phyloP scores from a whole-genome alignment of 345 rosid species.

The Brassica cretica region DNA sequence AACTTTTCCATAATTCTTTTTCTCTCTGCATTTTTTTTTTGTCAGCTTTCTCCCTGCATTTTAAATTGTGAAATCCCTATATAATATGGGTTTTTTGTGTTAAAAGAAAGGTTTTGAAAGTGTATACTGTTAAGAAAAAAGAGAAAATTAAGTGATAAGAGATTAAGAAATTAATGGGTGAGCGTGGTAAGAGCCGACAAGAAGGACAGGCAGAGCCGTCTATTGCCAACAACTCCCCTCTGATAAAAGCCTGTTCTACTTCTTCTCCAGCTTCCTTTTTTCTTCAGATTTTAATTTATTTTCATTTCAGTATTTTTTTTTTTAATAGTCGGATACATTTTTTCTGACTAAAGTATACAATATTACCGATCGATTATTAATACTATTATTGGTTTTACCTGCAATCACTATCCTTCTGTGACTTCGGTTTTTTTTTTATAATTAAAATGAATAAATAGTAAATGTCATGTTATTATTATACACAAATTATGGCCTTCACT shows the following conservation, averaged over 20 bases:
- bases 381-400: background rate
- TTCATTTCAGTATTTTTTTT: background rate
- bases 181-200: constrained; percentile 46
- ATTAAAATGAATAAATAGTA: background rate
- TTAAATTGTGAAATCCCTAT: background rate
- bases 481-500: constrained; percentile 1
- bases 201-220: constrained; percentile 66
- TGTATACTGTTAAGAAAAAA: background rate
- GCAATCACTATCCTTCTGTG: constrained; percentile 28
- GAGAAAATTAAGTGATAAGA: background rate
- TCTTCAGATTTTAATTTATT: background rate
- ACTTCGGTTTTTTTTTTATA: background rate
- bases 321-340: no score
- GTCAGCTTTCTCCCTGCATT: no score
- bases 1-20: background rate
- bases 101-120: background rate
- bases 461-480: background rate
- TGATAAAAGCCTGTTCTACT: constrained; percentile 48
- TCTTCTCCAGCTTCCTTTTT: constrained; percentile 13
- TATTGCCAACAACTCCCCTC: constrained; percentile 47
- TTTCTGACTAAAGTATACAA: no score
- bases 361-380: background rate
- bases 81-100: background rate
- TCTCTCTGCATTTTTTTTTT: background rate
- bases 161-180: background rate